A percentile compares a stretch with the other conserved stretches of the same genome.
Conservation (phyloP, 225 moss, liverwort and hornwort species). For the Sphagnum tenellum region DNA sequence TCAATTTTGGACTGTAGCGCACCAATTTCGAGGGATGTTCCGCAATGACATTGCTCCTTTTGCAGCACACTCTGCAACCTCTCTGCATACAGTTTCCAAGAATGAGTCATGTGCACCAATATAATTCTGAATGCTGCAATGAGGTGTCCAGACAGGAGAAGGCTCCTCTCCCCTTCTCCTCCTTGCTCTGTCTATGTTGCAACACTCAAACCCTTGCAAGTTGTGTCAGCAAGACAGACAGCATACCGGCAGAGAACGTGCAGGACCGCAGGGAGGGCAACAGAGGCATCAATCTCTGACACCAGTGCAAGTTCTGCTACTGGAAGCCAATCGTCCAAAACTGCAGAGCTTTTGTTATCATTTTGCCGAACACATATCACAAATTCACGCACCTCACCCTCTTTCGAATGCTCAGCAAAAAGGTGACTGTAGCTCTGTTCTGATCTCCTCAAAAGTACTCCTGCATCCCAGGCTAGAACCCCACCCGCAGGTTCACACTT, state of each 20-base stretch:
- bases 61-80: conserved; percentile 89
- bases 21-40: conserved; percentile 81
- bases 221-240: conserved; percentile 4
- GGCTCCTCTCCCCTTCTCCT: neutral
- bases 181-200: neutral
- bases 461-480: conserved; percentile 48
- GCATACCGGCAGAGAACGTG: conserved; percentile 75
- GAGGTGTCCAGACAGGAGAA: neutral
- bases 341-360: conserved; percentile 31
- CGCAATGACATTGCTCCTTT: conserved; percentile 87
- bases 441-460: conserved; percentile 72
- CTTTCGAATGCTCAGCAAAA: conserved; percentile 53
- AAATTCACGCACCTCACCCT: conserved; percentile 91
- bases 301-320: conserved; percentile 91
- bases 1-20: neutral
- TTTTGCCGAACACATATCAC: conserved; percentile 86
- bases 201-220: too few relatives aligned
- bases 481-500: too few relatives aligned
- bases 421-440: conserved; percentile 69
- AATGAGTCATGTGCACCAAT: too few relatives aligned
- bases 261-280: conserved; percentile 52
- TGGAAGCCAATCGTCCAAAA: conserved; percentile 90
- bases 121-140: too few relatives aligned
- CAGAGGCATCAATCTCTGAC: conserved; percentile 65
- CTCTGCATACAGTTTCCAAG: conserved; percentile 21